A percentile compares a stretch with the other conserved stretches of the same genome.
Evolutionary conservation across 2,329 filamentous ascomycete genomes (phyloP).

Genomic region (Scedosporium apiospermum): DNA sequence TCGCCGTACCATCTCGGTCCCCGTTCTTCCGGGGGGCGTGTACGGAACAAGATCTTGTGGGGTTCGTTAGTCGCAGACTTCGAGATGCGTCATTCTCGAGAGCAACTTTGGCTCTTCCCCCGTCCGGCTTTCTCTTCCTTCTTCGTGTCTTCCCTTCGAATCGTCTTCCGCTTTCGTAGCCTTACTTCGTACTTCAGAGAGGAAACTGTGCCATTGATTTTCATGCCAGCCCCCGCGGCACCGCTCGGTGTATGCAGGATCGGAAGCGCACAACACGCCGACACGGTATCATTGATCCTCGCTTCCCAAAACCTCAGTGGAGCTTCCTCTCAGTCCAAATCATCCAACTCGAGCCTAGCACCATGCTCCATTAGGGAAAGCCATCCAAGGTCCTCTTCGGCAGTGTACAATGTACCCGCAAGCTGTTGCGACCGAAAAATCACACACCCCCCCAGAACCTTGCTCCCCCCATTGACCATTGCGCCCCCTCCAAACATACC

Average conservation of each 20-base stretch:
- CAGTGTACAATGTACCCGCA: neutral
- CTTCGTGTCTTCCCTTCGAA: too few relatives aligned
- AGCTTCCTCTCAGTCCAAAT: neutral
- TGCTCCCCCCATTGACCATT: neutral
- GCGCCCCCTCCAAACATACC: neutral
- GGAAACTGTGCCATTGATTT: neutral
- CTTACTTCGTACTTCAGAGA: neutral
- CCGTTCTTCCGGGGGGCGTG: neutral
- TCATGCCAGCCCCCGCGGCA: neutral
- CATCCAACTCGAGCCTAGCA: neutral
- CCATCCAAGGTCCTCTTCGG: neutral
- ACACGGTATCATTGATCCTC: neutral
- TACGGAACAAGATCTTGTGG: neutral
- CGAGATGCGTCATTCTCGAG: slow-evolving; percentile 3
- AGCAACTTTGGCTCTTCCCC: neutral
- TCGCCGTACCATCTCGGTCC: too few relatives aligned
- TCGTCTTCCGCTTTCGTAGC: too few relatives aligned
- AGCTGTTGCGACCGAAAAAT: neutral
- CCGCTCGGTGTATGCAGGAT: neutral
- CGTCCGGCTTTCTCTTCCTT: neutral
- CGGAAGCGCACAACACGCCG: too few relatives aligned
- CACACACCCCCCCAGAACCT: neutral
- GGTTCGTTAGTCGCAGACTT: neutral
- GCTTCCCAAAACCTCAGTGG: neutral
- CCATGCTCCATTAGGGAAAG: neutral